A percentile compares a stretch with the other conserved stretches of the same genome.
phyloP scores from a whole-genome alignment of 208 protist species.

The Porcisia deanei region DNA sequence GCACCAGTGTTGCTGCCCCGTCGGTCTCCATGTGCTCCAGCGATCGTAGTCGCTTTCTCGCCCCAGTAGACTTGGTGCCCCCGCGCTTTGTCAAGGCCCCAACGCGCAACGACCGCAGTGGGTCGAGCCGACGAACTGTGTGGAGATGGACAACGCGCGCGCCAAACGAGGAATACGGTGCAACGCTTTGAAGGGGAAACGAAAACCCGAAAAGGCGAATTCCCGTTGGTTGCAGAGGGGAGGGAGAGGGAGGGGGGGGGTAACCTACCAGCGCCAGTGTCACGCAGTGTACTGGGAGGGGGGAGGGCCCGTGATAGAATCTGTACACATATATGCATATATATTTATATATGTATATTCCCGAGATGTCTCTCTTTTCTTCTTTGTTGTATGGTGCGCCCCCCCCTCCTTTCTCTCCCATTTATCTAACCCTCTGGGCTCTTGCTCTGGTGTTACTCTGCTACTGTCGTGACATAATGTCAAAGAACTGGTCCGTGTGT shows the following conservation, averaged over 20 bases:
- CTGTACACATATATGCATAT: neutral
- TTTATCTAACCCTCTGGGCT: neutral
- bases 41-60: neutral
- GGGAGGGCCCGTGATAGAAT: neutral
- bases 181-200: too few relatives aligned
- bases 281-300: neutral
- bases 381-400: neutral
- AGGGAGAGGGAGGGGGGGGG: neutral
- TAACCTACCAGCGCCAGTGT: neutral
- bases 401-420: too few relatives aligned
- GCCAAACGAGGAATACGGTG: neutral
- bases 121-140: neutral
- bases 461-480: neutral
- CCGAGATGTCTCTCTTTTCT: neutral
- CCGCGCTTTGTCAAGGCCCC: neutral
- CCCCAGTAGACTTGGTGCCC: neutral
- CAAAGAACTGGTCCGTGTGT: neutral
- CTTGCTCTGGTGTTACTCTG: neutral
- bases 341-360: neutral
- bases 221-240: neutral
- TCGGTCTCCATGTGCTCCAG: neutral
- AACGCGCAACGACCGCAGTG: neutral
- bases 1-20: neutral
- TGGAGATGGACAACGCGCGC: constrained; percentile 3
- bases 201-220: neutral